A percentile compares a stretch with the other conserved stretches of the same genome.
phyloP scores from a whole-genome alignment of 2,329 filamentous ascomycete genomes.

The Botryotinia narcissicola region DNA sequence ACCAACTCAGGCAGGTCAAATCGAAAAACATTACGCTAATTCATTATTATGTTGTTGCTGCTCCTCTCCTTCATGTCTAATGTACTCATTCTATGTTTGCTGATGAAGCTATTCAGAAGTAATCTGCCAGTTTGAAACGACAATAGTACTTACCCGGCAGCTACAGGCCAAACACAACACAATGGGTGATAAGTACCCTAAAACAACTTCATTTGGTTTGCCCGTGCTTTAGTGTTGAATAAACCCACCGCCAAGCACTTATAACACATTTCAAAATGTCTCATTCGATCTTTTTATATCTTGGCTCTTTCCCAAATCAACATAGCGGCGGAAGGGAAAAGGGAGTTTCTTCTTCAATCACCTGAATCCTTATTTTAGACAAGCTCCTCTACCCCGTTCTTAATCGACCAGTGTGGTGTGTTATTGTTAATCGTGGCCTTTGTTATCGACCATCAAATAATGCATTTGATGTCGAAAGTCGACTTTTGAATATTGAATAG shows the following conservation, averaged over 20 bases:
- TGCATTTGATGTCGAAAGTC: neutral
- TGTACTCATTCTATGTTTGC: neutral
- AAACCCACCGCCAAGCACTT: neutral
- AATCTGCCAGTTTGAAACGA: neutral
- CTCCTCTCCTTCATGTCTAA: neutral
- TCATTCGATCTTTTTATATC: neutral
- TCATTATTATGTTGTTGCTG: neutral
- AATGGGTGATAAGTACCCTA: neutral
- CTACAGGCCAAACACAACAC: neutral
- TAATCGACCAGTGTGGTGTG: neutral
- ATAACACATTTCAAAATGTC: neutral
- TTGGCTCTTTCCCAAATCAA: neutral
- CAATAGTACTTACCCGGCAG: neutral
- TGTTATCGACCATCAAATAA: neutral
- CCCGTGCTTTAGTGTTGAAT: neutral
- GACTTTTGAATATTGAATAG: neutral
- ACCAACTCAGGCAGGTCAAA: neutral
- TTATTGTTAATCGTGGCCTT: conserved; percentile 2
- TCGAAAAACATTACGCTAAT: neutral
- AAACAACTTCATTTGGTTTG: neutral
- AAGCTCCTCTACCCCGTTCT: neutral
- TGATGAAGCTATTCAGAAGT: neutral
- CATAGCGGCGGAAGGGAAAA: neutral
- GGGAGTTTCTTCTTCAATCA: neutral
- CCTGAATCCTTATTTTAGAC: neutral